Base-by-base conservation (phyloP, 352 stramenopile genomes). In the Paralagenidium karlingii region DNA sequence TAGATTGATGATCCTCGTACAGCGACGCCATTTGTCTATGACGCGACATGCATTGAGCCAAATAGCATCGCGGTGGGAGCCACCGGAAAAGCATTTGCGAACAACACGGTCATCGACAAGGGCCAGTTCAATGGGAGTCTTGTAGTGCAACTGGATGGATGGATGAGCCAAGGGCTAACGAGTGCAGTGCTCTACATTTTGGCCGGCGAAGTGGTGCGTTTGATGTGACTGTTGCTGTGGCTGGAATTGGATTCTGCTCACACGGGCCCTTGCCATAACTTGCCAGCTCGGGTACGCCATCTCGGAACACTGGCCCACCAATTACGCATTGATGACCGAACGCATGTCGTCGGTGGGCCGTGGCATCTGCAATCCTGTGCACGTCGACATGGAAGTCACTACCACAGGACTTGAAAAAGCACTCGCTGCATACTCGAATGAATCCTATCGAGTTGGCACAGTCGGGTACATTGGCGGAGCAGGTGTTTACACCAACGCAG, bases 151-250 rank as follows among this genome's bases (percentile, higher is more conserved):
- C 31, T 68, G 16, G 46, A 60, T 15, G 49, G 34, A 3, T 78
- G 63, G 61, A 41, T 40, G 3, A 64, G 61, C 0, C 50, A 71
- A 12, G 26, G 20, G 8, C 39, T 81, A 2, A 53, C 59, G 3
- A 49, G 59, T 2, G 43, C 62, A 22, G 38, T 75, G 9, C 52
- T 71, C 13, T 45, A 63, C 1, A 77, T 81, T 29, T 38, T 81
- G 10, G 51, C 52, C 0, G 51, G 65, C 19, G 63, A 76, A 50
- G 20, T 73, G 48, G 61, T 68, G n/a, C n/a, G n/a, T n/a, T n/a
- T n/a, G n/a, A n/a, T n/a, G n/a, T n/a, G n/a, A n/a, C n/a, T n/a
- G n/a, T n/a, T n/a, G n/a, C n/a, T n/a, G n/a, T n/a, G n/a, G n/a
- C n/a, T n/a, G n/a, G n/a, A n/a, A n/a, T n/a, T n/a, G n/a, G n/a